phyloP scores from a whole-genome alignment of 177 flowering plant genomes.

The Vitis hybrid region DNA sequence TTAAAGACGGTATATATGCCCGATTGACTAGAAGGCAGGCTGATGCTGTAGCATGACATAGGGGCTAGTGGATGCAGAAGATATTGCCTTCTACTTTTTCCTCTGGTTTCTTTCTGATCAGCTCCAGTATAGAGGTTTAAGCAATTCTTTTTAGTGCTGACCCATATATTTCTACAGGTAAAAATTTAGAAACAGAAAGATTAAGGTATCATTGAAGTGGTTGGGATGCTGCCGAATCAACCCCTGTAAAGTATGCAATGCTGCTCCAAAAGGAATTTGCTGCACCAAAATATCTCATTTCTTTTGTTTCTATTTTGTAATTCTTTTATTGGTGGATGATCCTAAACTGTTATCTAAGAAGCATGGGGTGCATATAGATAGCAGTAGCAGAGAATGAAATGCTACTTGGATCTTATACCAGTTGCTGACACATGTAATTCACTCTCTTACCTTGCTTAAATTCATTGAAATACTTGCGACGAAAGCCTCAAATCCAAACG shows the following conservation, averaged over 20 bases:
- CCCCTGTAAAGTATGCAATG: not conserved
- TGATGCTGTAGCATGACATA: slow-evolving; percentile 62
- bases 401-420: no score
- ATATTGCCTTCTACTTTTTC: not conserved
- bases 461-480: no score
- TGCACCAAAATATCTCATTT: not conserved
- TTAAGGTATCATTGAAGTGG: not conserved
- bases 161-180: not conserved
- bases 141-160: slow-evolving; percentile 8
- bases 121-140: slow-evolving; percentile 5
- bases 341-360: no score
- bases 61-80: not conserved
- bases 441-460: no score
- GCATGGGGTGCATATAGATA: no score
- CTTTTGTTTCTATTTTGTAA: no score
- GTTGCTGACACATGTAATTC: no score
- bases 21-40: slow-evolving; percentile 68
- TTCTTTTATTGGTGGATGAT: no score
- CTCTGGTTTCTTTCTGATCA: not conserved
- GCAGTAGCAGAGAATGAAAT: no score
- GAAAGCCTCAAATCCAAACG: no score
- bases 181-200: not conserved
- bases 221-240: not conserved
- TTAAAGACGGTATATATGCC: slow-evolving; percentile 71
- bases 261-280: not conserved